Evolutionary conservation across 2,329 filamentous ascomycete species (phyloP).

Genomic region (Pezicula rhizophila): DNA sequence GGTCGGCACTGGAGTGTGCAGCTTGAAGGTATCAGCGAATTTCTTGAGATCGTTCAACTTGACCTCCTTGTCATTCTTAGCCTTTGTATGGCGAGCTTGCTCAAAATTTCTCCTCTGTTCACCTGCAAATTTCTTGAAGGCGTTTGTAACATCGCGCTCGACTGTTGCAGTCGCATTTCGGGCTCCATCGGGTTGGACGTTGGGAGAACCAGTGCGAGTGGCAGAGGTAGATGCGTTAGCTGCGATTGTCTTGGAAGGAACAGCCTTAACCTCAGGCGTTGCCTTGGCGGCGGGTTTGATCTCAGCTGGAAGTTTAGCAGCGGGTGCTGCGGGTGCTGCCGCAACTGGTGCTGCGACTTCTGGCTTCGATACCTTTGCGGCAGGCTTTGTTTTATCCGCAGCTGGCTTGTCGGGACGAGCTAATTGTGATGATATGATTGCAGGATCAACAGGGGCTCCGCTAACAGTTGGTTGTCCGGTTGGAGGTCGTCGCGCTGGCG

Average conservation of each 20-base stretch:
- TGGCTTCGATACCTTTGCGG: slow-evolving; percentile 19
- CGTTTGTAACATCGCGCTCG: slow-evolving; percentile 53
- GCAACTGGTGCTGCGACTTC: slow-evolving; percentile 19
- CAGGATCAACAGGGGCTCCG: slow-evolving; percentile 76
- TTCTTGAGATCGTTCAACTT: slow-evolving; percentile 93
- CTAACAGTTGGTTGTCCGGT: slow-evolving; percentile 66
- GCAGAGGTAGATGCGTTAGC: slow-evolving; percentile 25
- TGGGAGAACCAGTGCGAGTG: slow-evolving; percentile 25
- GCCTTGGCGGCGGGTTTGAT: slow-evolving; percentile 13
- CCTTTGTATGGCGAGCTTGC: slow-evolving; percentile 50
- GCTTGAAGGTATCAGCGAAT: slow-evolving; percentile 90
- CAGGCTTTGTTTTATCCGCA: slow-evolving; percentile 20
- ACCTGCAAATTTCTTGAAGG: slow-evolving; percentile 59
- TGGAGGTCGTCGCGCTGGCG: slow-evolving; percentile 79
- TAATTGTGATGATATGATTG: slow-evolving; percentile 85
- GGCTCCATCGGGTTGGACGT: slow-evolving; percentile 26
- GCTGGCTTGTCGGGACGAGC: slow-evolving; percentile 37
- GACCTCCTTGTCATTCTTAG: slow-evolving; percentile 74
- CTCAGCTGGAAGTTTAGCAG: slow-evolving; percentile 11
- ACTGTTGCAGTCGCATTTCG: slow-evolving; percentile 55
- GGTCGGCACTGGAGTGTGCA: slow-evolving; percentile 83
- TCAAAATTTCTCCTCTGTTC: slow-evolving; percentile 50
- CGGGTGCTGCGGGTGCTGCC: slow-evolving; percentile 1
- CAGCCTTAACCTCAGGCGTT: slow-evolving; percentile 25
- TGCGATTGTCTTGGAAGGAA: slow-evolving; percentile 19